Evolutionary conservation across 2,329 filamentous ascomycete species (phyloP).

Genomic region (Fusarium virguliforme): DNA sequence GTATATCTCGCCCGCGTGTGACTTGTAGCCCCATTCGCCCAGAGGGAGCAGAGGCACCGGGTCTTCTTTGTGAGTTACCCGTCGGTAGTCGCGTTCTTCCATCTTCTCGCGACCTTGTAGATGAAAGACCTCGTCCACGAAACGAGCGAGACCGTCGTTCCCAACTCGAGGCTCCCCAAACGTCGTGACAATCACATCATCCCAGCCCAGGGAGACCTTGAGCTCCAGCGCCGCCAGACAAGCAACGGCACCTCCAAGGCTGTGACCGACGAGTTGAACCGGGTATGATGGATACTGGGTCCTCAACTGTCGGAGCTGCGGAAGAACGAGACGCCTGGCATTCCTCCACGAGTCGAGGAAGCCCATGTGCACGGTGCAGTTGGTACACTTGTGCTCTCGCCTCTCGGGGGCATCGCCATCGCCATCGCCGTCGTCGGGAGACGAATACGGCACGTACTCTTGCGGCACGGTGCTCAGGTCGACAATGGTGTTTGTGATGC

Average conservation of each 20-base stretch:
- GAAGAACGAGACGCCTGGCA: constrained; percentile 79
- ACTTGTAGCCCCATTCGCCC: constrained; percentile 87
- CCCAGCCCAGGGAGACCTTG: constrained; percentile 78
- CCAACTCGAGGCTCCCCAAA: constrained; percentile 88
- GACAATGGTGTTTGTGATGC: constrained; percentile 89
- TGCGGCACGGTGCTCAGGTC: constrained; percentile 93
- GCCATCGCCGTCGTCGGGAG: constrained; percentile 62
- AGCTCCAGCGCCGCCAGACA: constrained; percentile 89
- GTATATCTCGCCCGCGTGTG: constrained; percentile 90
- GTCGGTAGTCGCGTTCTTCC: constrained; percentile 71
- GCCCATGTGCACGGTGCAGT: constrained; percentile 94
- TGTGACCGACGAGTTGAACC: constrained; percentile 89
- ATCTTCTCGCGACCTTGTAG: constrained; percentile 55
- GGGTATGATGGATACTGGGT: constrained; percentile 78
- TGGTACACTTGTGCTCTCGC: constrained; percentile 75
- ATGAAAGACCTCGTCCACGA: constrained; percentile 69
- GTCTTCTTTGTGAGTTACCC: constrained; percentile 89
- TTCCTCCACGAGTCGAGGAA: constrained; percentile 89
- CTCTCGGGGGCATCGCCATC: constrained; percentile 50
- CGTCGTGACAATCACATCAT: constrained; percentile 84
- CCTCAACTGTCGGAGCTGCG: constrained; percentile 73
- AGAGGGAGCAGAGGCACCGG: constrained; percentile 91
- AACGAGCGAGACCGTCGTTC: constrained; percentile 70
- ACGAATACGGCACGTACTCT: constrained; percentile 89
- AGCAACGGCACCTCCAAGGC: constrained; percentile 92